Evolutionary conservation across 345 rosid species (phyloP), one percentile per base, ranked within the genome.

Genomic region (Noccaea bulbosa): DNA sequence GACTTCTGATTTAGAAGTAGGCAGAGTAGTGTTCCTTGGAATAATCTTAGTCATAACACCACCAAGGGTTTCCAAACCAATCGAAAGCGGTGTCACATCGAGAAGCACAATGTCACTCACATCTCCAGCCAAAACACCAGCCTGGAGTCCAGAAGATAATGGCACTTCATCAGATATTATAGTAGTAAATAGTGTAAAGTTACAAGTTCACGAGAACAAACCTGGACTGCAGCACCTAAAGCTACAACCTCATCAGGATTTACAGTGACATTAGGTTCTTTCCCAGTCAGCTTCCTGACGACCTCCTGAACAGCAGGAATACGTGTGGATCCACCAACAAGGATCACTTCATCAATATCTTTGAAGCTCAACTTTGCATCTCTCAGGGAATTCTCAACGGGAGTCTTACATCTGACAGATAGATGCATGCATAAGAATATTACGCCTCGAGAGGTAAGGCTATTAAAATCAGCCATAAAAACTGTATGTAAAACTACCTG

Each of bases 211-310:
- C 2, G 10, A 32, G 53, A 49, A 39, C 73, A 46, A 11, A 93
- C 99, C 97, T 94, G 99, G 43, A 94, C 99, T 14, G 99, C 97
- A 80, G 99, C 99, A 27, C 99, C 99, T 3, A 94, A 74, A 50
- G 99, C 99, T 61, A 94, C 99, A 73, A 94, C 99, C 76, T 94
- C 99, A 66, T 94, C 99, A 2, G 99, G 99, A 65, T 94, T 94
- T 14, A 94, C 99, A 0, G 97, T 86, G 71, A 94, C 96, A 75
- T 94, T 94, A 9, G 99, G 99, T 12, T 89, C 97, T 77, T 89
- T 94, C 48, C 96, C 93, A 3, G 95, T 94, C 79, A 91, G 20
- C 84, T 88, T 89, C 85, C 84, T 91, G 27, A 91, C 98, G 24
- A 94, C 89, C 76, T 84, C 93, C 78, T 91, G 97, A 33, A 94